phyloP scores from a whole-genome alignment of 192 early-diverging fungal genomes.

The Backusella tuberculispora region DNA sequence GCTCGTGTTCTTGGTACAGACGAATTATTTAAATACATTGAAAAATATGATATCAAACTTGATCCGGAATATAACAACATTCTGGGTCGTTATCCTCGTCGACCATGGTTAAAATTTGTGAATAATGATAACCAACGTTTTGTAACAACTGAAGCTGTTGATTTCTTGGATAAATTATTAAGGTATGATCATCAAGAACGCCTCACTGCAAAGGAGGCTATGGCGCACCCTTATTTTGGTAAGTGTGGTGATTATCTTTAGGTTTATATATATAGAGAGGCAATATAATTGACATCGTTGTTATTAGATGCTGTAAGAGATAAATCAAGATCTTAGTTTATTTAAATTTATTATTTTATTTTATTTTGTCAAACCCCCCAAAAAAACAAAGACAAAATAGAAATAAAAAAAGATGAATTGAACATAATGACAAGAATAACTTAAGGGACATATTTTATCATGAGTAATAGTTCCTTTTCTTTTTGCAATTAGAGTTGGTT shows the following conservation, averaged over 20 bases:
- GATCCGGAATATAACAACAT: conserved; percentile 91
- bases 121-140: conserved; percentile 84
- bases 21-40: conserved; percentile 88
- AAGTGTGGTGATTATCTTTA: background rate
- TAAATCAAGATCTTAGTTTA: background rate
- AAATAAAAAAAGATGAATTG: background rate
- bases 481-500: too few species aligned
- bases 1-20: conserved; percentile 98
- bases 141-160: conserved; percentile 81
- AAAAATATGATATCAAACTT: conserved; percentile 95
- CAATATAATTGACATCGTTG: too few species aligned
- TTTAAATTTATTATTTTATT: too few species aligned
- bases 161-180: conserved; percentile 89
- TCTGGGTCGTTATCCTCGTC: conserved; percentile 77
- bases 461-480: too few species aligned
- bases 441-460: too few species aligned
- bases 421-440: too few species aligned
- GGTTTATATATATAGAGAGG: background rate
- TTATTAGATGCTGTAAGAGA: background rate
- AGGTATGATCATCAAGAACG: conserved; percentile 94
- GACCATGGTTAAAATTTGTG: conserved; percentile 88
- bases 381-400: background rate
- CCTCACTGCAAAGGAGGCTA: conserved; percentile 84
- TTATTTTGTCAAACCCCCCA: too few species aligned
- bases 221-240: conserved; percentile 83